Evolutionary conservation across 2,329 filamentous ascomycete species (phyloP).

Genomic region (Trichocomaceae sp.): DNA sequence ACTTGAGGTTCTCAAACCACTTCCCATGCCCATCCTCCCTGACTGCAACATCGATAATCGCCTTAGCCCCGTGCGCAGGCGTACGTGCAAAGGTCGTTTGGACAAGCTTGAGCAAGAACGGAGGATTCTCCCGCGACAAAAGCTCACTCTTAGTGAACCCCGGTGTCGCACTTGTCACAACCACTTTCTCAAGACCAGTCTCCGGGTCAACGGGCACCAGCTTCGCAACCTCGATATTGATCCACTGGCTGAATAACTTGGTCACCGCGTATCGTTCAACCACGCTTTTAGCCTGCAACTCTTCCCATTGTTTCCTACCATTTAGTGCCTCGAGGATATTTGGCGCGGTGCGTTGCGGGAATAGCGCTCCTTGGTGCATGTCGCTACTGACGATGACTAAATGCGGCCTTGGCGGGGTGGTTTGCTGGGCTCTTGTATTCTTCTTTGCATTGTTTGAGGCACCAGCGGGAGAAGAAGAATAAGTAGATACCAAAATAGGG

Average conservation of each 20-base stretch:
- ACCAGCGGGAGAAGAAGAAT: neutral
- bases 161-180: constrained; percentile 13
- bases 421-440: neutral
- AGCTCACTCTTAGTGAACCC: constrained; percentile 20
- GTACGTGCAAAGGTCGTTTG: constrained; percentile 14
- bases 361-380: constrained; percentile 12
- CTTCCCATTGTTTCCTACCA: constrained; percentile 6
- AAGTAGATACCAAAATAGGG: constrained; percentile 2
- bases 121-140: constrained; percentile 4
- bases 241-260: constrained; percentile 11
- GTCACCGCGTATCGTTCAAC: constrained; percentile 11
- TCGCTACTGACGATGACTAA: constrained; percentile 17
- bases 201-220: constrained; percentile 2
- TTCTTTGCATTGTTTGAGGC: neutral
- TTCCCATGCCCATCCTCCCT: constrained; percentile 14
- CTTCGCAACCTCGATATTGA: constrained; percentile 4
- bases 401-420: constrained; percentile 8
- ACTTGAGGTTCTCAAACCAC: constrained; percentile 9
- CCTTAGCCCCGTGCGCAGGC: constrained; percentile 17
- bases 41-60: constrained; percentile 17
- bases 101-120: constrained; percentile 4
- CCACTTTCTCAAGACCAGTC: constrained; percentile 4
- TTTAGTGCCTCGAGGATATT: constrained; percentile 13
- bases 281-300: constrained; percentile 5
- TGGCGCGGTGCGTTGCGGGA: constrained; percentile 15